Conservation (phyloP, 495 filamentous ascomycete genomes). For the Penicillium soppii region DNA sequence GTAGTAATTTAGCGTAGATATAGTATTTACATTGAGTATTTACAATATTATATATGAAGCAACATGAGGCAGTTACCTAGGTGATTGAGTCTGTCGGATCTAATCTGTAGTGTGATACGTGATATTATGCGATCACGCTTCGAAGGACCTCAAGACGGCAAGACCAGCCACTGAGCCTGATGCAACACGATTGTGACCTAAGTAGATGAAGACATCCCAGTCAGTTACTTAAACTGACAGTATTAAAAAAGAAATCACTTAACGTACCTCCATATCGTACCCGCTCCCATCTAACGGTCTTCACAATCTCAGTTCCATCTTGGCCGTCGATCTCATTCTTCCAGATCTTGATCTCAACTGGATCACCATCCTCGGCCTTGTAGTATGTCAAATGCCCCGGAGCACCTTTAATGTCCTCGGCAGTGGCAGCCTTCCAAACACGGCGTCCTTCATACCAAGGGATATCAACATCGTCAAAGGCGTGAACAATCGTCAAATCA, state of each 20-base stretch:
- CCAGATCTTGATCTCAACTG: conserved; percentile 38
- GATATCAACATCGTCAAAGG: conserved; percentile 74
- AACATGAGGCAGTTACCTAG: too few species aligned
- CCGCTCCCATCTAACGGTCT: conserved; percentile 48
- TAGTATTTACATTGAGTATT: too few species aligned
- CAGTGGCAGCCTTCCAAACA: conserved; percentile 51
- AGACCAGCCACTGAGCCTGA: conserved; percentile 54
- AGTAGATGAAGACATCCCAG: not conserved
- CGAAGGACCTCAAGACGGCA: conserved; percentile 66
- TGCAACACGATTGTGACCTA: conserved; percentile 53
- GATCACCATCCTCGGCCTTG: conserved; percentile 29
- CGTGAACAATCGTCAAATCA: conserved; percentile 72
- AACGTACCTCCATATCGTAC: conserved; percentile 48
- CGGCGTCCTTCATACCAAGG: conserved; percentile 55
- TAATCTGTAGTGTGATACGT: too few species aligned
- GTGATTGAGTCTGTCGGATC: too few species aligned
- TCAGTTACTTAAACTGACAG: conserved; percentile 3
- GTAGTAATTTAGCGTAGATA: too few species aligned
- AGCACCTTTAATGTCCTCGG: conserved; percentile 48
- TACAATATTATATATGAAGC: too few species aligned
- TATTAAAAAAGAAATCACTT: not conserved
- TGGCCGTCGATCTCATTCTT: conserved; percentile 29
- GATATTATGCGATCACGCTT: too few species aligned
- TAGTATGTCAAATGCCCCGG: conserved; percentile 48
- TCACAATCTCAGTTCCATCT: conserved; percentile 37